These are phyloP conservation scores for Panicum virgatum DNA, from an alignment of 202 grass and related monocot species.

Conservation along the genomic window DNA sequence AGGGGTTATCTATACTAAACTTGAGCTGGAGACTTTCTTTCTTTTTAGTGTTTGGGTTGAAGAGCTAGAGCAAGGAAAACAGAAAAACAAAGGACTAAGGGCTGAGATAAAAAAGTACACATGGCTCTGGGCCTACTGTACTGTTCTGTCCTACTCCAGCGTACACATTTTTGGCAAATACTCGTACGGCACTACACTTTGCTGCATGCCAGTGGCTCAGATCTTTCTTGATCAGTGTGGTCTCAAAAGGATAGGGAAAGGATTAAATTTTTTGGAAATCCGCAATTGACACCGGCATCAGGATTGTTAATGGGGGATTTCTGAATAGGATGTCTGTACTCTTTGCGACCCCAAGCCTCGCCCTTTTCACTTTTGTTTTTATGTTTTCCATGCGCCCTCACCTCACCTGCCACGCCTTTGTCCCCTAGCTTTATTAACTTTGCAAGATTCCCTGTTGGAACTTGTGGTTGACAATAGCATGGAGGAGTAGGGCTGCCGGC, in stretches of 20 bases:
- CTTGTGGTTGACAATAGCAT: conserved; percentile 42
- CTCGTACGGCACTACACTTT: background rate
- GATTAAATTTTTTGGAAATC: conserved; percentile 41
- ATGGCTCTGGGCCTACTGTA: background rate
- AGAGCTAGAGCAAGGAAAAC: no score
- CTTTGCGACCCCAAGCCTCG: conserved; percentile 15
- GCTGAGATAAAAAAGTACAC: background rate
- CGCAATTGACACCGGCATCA: conserved; percentile 36
- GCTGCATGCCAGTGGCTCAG: background rate
- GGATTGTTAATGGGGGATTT: conserved; percentile 35
- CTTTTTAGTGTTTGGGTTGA: background rate
- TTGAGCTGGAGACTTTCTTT: background rate
- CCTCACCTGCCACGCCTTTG: conserved; percentile 38
- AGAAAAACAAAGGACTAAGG: no score
- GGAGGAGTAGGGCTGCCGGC: conserved; percentile 20
- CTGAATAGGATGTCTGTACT: conserved; percentile 41
- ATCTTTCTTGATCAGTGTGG: conserved; percentile 43
- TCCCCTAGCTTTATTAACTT: conserved; percentile 50
- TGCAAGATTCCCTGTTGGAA: conserved; percentile 59
- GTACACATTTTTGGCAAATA: background rate
- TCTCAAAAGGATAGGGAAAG: conserved; percentile 34
- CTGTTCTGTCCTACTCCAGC: background rate
- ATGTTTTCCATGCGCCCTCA: conserved; percentile 38
- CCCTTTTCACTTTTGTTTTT: conserved; percentile 33
- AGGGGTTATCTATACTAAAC: background rate